phyloP scores from a whole-genome alignment of 2,329 filamentous ascomycete genomes.

The Xylariomycetidae sp. region DNA sequence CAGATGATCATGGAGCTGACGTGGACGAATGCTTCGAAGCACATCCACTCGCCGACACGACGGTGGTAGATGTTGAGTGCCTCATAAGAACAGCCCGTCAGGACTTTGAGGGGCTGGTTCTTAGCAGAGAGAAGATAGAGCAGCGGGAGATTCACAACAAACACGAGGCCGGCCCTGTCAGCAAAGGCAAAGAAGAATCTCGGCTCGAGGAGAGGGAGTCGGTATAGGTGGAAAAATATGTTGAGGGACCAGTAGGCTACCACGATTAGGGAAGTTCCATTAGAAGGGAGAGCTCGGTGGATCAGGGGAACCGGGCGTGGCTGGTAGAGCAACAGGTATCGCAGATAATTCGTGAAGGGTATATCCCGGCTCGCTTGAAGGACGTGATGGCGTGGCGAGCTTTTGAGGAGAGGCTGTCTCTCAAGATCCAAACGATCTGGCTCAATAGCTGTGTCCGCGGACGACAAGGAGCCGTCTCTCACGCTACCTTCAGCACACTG shows the following conservation, averaged over 20 bases:
- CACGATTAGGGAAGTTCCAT: slow-evolving; percentile 49
- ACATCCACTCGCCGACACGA: slow-evolving; percentile 57
- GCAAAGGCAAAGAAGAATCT: slow-evolving; percentile 52
- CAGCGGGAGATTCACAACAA: slow-evolving; percentile 43
- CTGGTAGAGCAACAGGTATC: slow-evolving; percentile 47
- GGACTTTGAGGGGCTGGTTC: slow-evolving; percentile 55
- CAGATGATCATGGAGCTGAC: slow-evolving; percentile 50
- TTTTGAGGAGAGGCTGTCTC: slow-evolving; percentile 28
- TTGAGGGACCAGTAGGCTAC: slow-evolving; percentile 49
- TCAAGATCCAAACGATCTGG: slow-evolving; percentile 27
- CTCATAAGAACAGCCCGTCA: slow-evolving; percentile 64
- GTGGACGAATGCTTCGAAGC: slow-evolving; percentile 55
- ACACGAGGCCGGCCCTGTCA: slow-evolving; percentile 51
- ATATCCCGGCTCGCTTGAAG: too few relatives aligned
- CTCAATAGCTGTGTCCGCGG: slow-evolving; percentile 16
- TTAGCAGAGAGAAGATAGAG: slow-evolving; percentile 63
- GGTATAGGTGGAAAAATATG: slow-evolving; percentile 53
- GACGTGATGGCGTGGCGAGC: background rate
- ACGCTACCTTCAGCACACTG: slow-evolving; percentile 32
- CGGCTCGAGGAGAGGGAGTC: slow-evolving; percentile 41
- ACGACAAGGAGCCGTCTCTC: slow-evolving; percentile 21
- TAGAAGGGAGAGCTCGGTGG: slow-evolving; percentile 53
- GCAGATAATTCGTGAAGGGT: too few relatives aligned
- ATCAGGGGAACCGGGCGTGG: slow-evolving; percentile 52
- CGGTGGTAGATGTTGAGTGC: slow-evolving; percentile 62